Conservation (phyloP, 192 early-diverging fungal species). For the Backusella liffmaniae region DNA sequence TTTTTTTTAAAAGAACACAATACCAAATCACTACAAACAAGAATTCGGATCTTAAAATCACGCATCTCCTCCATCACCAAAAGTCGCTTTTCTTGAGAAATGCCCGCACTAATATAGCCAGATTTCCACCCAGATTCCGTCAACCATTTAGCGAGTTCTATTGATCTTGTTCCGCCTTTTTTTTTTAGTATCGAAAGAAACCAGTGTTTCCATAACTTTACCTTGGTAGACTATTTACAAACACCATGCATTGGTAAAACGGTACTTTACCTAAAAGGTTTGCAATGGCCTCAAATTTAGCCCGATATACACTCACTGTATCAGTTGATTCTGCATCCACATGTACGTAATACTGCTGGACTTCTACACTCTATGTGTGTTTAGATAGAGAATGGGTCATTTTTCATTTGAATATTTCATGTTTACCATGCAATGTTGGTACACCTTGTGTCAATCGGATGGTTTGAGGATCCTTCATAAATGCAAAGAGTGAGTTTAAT, state of each 20-base stretch:
- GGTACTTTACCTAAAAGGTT: slow-evolving; percentile 45
- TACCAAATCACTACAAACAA: slow-evolving; percentile 64
- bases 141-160: slow-evolving; percentile 48
- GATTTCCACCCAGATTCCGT: slow-evolving; percentile 50
- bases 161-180: slow-evolving; percentile 23
- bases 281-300: slow-evolving; percentile 46
- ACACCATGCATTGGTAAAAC: slow-evolving; percentile 63
- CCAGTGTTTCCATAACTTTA: neutral
- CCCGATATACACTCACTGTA: slow-evolving; percentile 37
- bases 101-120: slow-evolving; percentile 46
- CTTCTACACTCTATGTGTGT: slow-evolving; percentile 32
- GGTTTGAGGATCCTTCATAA: slow-evolving; percentile 48
- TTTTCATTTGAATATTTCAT: neutral
- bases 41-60: slow-evolving; percentile 51
- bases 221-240: slow-evolving; percentile 49
- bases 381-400: neutral
- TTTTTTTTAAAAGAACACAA: neutral
- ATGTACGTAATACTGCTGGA: slow-evolving; percentile 50
- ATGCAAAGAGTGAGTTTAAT: slow-evolving; percentile 30
- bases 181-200: neutral
- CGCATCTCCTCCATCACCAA: slow-evolving; percentile 52
- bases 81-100: slow-evolving; percentile 46
- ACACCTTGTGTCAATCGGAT: slow-evolving; percentile 46
- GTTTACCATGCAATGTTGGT: slow-evolving; percentile 52
- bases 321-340: slow-evolving; percentile 23